Evolutionary conservation across 306 rosid species (phyloP).

Genomic region (Quercus ilex): DNA sequence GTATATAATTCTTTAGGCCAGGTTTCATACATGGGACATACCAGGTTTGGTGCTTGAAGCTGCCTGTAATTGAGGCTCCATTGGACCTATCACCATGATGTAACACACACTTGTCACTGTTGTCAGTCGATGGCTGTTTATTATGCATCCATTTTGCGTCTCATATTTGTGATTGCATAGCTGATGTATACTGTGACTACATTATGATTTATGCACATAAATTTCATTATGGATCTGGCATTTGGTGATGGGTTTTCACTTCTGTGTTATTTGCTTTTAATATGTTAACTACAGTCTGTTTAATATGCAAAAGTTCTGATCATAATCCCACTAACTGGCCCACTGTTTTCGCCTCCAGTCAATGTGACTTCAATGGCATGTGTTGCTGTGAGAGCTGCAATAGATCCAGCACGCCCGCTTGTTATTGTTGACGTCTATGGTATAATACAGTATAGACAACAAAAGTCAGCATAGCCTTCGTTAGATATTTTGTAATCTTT

Average conservation of each 20-base stretch:
- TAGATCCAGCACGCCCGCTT: background rate
- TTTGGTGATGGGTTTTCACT: background rate
- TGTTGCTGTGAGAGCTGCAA: constrained; percentile 9
- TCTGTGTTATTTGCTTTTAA: background rate
- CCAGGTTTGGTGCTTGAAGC: background rate
- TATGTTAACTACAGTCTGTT: background rate
- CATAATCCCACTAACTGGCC: background rate
- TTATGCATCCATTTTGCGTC: background rate
- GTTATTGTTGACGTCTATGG: background rate
- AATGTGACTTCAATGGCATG: background rate
- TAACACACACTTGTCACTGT: too few species aligned
- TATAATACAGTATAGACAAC: background rate
- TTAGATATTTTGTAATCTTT: background rate
- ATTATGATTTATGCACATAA: background rate
- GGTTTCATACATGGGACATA: constrained; percentile 1
- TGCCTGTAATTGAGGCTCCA: constrained; percentile 3
- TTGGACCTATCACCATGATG: background rate
- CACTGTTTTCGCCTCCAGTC: constrained; percentile 1
- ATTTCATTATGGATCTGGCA: background rate
- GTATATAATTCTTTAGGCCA: constrained; percentile 4
- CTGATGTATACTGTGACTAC: background rate
- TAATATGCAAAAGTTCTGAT: background rate
- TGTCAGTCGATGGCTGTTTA: background rate
- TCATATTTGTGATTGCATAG: background rate
- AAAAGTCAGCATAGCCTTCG: background rate